Evolutionary conservation across 2,329 filamentous ascomycete species (phyloP).

Genomic region (Cladosporium sp.): DNA sequence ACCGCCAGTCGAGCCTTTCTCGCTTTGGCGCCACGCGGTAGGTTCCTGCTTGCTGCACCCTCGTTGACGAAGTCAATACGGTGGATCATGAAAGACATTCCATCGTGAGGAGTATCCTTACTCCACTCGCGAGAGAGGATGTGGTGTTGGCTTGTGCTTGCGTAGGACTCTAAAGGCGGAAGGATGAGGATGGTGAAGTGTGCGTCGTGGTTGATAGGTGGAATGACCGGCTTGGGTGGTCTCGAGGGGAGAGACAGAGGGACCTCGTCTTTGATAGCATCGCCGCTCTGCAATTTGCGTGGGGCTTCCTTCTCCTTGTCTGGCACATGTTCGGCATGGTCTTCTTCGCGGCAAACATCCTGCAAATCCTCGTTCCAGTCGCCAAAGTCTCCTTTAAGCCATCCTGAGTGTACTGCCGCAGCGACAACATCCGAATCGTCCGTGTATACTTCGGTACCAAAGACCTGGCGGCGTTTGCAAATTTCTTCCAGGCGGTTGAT

Average conservation of each 20-base stretch:
- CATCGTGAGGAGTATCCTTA: slow-evolving; percentile 65
- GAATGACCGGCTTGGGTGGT: slow-evolving; percentile 59
- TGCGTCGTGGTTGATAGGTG: slow-evolving; percentile 71
- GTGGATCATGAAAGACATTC: slow-evolving; percentile 83
- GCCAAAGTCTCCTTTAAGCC: slow-evolving; percentile 85
- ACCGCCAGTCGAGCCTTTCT: slow-evolving; percentile 51
- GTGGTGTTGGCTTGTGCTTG: slow-evolving; percentile 72
- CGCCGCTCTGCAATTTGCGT: slow-evolving; percentile 22
- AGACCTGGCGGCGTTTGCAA: slow-evolving; percentile 75
- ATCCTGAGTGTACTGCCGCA: slow-evolving; percentile 89
- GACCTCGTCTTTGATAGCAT: slow-evolving; percentile 14
- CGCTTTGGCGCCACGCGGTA: slow-evolving; percentile 48
- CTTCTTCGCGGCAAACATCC: slow-evolving; percentile 38
- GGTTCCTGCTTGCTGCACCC: slow-evolving; percentile 52
- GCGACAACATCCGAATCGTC: slow-evolving; percentile 94
- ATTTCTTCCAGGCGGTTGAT: slow-evolving; percentile 75
- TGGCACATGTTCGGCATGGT: slow-evolving; percentile 24
- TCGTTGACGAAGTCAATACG: slow-evolving; percentile 85
- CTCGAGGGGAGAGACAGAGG: slow-evolving; percentile 23
- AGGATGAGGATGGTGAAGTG: slow-evolving; percentile 86
- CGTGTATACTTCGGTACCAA: slow-evolving; percentile 93
- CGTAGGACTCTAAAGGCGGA: slow-evolving; percentile 75
- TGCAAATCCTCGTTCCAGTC: slow-evolving; percentile 46
- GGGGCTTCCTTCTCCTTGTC: slow-evolving; percentile 14
- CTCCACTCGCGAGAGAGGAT: slow-evolving; percentile 81